phyloP scores from a whole-genome alignment of 1,284 basidiomycete genomes.

The Trichosporon inkin region DNA sequence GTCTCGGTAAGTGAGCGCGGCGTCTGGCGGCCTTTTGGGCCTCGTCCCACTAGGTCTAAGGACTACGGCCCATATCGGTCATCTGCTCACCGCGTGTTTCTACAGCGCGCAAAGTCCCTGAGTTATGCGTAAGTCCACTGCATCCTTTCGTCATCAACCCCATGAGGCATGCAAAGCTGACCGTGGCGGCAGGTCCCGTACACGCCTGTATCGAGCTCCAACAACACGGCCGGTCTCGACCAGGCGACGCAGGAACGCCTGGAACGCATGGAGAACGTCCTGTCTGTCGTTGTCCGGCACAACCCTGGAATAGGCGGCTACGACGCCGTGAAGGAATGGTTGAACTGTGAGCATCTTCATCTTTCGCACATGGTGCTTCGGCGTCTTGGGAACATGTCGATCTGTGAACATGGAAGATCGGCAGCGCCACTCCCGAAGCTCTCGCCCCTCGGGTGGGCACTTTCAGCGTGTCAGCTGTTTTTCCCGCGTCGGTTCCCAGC shows the following conservation, averaged over 20 bases:
- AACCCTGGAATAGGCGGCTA: constrained; percentile 40
- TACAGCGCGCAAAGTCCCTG: constrained; percentile 48
- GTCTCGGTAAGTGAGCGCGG: constrained; percentile 14
- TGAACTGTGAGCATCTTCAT: constrained; percentile 27
- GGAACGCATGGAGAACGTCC: constrained; percentile 43
- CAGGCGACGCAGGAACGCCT: constrained; percentile 34
- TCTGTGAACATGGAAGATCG: no score
- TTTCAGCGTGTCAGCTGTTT: no score
- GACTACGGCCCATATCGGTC: constrained; percentile 3
- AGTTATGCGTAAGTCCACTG: constrained; percentile 43
- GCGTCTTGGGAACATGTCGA: not conserved
- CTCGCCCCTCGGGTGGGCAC: no score
- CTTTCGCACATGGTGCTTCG: not conserved
- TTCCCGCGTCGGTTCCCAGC: no score
- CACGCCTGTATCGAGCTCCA: constrained; percentile 32
- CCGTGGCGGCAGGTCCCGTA: constrained; percentile 42
- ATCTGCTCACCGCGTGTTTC: constrained; percentile 1
- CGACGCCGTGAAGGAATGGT: constrained; percentile 43
- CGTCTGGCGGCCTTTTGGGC: not conserved
- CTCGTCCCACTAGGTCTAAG: not conserved
- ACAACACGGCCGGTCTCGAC: constrained; percentile 30
- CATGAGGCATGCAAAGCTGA: constrained; percentile 6
- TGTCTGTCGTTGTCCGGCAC: constrained; percentile 42
- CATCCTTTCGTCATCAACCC: not conserved
- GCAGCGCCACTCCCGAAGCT: no score